Conservation (phyloP, 1,139 yeast species). For the Arxiozyma slooffiae region DNA sequence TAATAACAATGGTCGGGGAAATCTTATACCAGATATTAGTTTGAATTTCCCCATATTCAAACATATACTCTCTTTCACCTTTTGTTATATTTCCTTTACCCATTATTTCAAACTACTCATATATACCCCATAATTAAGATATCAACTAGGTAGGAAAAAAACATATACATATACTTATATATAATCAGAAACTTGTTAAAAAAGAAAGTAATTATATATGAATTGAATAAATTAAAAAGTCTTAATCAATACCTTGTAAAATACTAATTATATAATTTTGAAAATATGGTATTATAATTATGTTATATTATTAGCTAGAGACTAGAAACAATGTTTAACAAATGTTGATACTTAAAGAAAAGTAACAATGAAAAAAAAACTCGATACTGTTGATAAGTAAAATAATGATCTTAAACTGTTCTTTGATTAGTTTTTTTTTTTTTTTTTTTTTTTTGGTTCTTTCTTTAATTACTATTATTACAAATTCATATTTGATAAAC, state of each 20-base stretch:
- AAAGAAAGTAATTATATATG: not conserved
- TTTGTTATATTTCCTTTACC: no score
- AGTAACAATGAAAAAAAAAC: slow-evolving; percentile 25
- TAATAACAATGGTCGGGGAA: no score
- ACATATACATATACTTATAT: no score
- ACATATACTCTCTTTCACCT: no score
- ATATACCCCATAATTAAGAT: no score
- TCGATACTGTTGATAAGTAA: slow-evolving; percentile 21
- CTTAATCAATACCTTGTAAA: not conserved
- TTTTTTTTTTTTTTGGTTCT: no score
- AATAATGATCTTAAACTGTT: not conserved
- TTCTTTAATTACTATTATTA: not conserved
- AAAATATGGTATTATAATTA: slow-evolving; percentile 54
- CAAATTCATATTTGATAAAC: no score
- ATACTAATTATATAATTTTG: slow-evolving; percentile 17
- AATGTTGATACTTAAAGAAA: slow-evolving; percentile 1
- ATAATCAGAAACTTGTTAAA: no score
- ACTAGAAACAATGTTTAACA: slow-evolving; percentile 59
- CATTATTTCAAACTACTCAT: no score
- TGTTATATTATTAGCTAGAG: slow-evolving; percentile 76
- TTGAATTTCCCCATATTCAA: no score
- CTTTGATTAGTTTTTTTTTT: not conserved
- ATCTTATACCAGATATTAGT: no score
- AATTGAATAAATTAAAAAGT: not conserved
- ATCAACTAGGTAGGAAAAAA: no score